Conservation (phyloP, 1,139 yeast species). For the Yamadazyma dushanensis region DNA sequence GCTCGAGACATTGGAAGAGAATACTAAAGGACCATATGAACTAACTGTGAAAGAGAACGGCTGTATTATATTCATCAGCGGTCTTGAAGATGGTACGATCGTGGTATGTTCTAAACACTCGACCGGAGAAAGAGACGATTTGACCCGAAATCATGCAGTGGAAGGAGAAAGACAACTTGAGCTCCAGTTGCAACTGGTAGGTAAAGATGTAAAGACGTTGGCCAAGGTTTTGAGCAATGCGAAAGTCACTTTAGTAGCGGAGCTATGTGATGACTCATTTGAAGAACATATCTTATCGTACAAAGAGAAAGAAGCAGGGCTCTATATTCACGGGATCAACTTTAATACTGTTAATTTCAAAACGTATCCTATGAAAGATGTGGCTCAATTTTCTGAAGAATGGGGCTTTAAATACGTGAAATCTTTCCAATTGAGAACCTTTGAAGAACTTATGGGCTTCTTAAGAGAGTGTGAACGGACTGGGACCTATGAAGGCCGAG, state of each 20-base stretch:
- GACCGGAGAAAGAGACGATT: slow-evolving; percentile 65
- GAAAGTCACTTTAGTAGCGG: slow-evolving; percentile 85
- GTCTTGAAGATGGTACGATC: slow-evolving; percentile 67
- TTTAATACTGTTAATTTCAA: slow-evolving; percentile 60
- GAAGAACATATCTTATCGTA: slow-evolving; percentile 94
- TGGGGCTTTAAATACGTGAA: slow-evolving; percentile 73
- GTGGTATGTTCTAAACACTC: slow-evolving; percentile 89
- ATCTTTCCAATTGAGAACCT: slow-evolving; percentile 37
- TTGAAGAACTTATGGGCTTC: slow-evolving; percentile 47
- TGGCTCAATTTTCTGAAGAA: slow-evolving; percentile 55
- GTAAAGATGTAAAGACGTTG: slow-evolving; percentile 46
- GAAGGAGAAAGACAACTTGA: slow-evolving; percentile 66
- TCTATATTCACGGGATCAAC: slow-evolving; percentile 89
- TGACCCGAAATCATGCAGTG: slow-evolving; percentile 66
- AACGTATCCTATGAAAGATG: slow-evolving; percentile 64
- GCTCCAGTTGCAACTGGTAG: slow-evolving; percentile 46
- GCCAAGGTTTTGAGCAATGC: slow-evolving; percentile 53
- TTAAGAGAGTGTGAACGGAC: slow-evolving; percentile 59
- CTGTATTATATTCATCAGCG: slow-evolving; percentile 83
- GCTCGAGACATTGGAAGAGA: slow-evolving; percentile 41
- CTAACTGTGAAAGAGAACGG: slow-evolving; percentile 91
- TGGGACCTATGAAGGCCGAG: slow-evolving; percentile 71
- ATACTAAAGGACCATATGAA: slow-evolving; percentile 75
- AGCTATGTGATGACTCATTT: slow-evolving; percentile 86
- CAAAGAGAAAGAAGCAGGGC: slow-evolving; percentile 64